Evolutionary conservation across 2,329 filamentous ascomycete species (phyloP).

Genomic region (Raffaelea arxii): DNA sequence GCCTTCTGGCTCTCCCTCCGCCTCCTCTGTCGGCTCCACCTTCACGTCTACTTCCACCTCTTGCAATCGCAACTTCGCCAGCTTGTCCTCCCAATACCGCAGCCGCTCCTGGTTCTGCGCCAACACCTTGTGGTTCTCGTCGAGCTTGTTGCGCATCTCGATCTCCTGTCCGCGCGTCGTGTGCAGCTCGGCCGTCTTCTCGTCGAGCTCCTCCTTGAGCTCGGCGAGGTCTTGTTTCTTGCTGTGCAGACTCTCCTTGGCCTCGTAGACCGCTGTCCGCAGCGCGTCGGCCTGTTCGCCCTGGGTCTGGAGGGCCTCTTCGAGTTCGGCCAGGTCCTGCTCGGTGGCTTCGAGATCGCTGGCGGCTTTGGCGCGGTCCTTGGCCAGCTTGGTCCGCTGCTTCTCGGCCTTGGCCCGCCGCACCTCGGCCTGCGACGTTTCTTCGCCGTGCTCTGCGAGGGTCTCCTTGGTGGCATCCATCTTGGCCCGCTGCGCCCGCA

Average conservation of each 20-base stretch:
- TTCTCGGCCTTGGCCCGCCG: slow-evolving; percentile 90
- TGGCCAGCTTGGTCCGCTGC: slow-evolving; percentile 76
- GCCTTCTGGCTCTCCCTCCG: slow-evolving; percentile 11
- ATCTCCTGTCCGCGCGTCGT: slow-evolving; percentile 84
- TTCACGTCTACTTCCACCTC: slow-evolving; percentile 49
- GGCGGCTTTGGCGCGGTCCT: slow-evolving; percentile 67
- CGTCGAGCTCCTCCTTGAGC: slow-evolving; percentile 78
- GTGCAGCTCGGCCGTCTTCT: slow-evolving; percentile 77
- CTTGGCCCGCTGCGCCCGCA: slow-evolving; percentile 81
- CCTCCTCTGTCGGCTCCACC: slow-evolving; percentile 9
- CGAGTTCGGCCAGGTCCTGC: slow-evolving; percentile 66
- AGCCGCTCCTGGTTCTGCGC: slow-evolving; percentile 76
- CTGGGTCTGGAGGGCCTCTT: slow-evolving; percentile 70
- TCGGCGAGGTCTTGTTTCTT: slow-evolving; percentile 73
- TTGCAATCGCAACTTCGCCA: slow-evolving; percentile 73
- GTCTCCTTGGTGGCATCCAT: slow-evolving; percentile 84
- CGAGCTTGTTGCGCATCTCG: slow-evolving; percentile 96
- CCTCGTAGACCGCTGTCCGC: slow-evolving; percentile 66
- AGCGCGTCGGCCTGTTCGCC: slow-evolving; percentile 64
- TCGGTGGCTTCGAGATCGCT: slow-evolving; percentile 67
- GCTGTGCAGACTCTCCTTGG: slow-evolving; percentile 63
- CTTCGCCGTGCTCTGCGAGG: slow-evolving; percentile 69
- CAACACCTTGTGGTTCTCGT: slow-evolving; percentile 87
- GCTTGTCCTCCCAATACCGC: slow-evolving; percentile 82
- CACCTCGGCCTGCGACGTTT: slow-evolving; percentile 78